Evolutionary conservation across 2,329 filamentous ascomycete genomes (phyloP).

Genomic region (Calonectria honghensis): DNA sequence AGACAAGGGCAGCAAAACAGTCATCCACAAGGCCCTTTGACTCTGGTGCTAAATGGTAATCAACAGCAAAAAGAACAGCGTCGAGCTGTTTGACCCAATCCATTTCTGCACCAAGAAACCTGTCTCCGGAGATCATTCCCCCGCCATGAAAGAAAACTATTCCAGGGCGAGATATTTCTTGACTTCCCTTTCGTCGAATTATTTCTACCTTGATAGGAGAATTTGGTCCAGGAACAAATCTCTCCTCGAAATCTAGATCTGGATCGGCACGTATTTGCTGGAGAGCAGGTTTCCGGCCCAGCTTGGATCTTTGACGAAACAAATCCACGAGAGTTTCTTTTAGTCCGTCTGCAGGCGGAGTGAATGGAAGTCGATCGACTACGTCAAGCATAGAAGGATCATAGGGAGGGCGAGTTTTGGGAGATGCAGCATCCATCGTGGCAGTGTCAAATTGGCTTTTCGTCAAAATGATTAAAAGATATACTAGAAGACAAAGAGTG

Average conservation of each 20-base stretch:
- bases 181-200: neutral
- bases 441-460: neutral
- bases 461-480: neutral
- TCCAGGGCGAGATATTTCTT: constrained; percentile 10
- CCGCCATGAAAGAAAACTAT: constrained; percentile 40
- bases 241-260: neutral
- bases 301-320: neutral
- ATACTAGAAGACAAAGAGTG: neutral
- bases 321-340: constrained; percentile 1
- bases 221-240: neutral
- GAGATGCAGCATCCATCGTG: neutral
- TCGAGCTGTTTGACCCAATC: constrained; percentile 34
- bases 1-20: constrained; percentile 26
- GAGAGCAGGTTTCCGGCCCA: neutral
- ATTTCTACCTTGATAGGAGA: neutral
- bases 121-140: constrained; percentile 36
- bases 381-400: constrained; percentile 6
- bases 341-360: neutral
- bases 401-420: neutral
- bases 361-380: neutral
- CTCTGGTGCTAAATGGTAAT: constrained; percentile 39
- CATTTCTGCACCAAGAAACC: constrained; percentile 18
- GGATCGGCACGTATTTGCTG: neutral
- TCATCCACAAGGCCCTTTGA: constrained; percentile 30
- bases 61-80: constrained; percentile 29